Evolutionary conservation across 441 rosid genomes (phyloP).

Genomic region (Gossypium davidsonii): DNA sequence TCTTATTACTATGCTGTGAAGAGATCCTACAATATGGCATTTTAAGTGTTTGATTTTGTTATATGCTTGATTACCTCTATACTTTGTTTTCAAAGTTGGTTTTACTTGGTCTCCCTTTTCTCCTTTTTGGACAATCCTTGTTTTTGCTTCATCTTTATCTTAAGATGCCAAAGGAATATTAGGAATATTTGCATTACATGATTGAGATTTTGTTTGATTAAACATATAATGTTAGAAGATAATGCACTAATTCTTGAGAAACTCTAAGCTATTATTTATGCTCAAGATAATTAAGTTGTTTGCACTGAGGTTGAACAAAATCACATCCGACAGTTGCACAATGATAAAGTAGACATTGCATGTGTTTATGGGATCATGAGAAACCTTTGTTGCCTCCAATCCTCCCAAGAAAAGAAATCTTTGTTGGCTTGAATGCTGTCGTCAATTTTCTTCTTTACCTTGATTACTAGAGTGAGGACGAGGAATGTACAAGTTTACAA

Average conservation of each 20-base stretch:
- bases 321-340: background rate
- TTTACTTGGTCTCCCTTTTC: background rate
- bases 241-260: background rate
- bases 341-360: background rate
- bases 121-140: background rate
- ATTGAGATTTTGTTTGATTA: constrained; percentile 1
- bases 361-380: background rate
- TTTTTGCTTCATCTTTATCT: background rate
- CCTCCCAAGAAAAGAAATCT: background rate
- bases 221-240: background rate
- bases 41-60: background rate
- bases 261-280: background rate
- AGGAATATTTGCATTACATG: background rate
- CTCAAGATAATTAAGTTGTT: background rate
- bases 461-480: background rate
- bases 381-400: background rate
- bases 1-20: background rate
- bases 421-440: background rate
- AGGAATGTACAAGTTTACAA: background rate
- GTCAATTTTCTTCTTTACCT: background rate
- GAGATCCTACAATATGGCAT: background rate
- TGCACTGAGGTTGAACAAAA: constrained; percentile 9
- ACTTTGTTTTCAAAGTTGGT: background rate
- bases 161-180: background rate
- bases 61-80: constrained; percentile 7